Conservation (phyloP, 1,139 yeast genomes). For the Suhomyces guaymorum region DNA sequence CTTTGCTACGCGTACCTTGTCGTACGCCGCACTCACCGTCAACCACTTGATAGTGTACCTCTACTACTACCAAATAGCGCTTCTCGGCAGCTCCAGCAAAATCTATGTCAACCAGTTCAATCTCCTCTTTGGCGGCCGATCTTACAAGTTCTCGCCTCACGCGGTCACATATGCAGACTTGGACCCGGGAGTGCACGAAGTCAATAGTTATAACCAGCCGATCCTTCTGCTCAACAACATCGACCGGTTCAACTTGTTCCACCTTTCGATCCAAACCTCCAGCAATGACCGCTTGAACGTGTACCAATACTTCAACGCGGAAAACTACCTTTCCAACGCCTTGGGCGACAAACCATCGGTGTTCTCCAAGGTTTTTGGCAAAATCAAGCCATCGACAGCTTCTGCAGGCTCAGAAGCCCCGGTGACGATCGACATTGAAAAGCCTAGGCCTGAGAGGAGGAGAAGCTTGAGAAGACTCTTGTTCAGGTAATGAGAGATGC, state of each 20-base stretch:
- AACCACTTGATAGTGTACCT: slow-evolving; percentile 19
- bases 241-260: slow-evolving; percentile 12
- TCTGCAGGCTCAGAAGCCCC: slow-evolving; percentile 6
- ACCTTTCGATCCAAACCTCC: slow-evolving; percentile 9
- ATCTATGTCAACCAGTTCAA: slow-evolving; percentile 17
- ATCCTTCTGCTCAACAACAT: slow-evolving; percentile 12
- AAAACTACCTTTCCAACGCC: slow-evolving; percentile 13
- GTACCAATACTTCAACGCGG: slow-evolving; percentile 19
- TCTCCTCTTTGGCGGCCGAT: slow-evolving; percentile 16
- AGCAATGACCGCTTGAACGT: slow-evolving; percentile 5
- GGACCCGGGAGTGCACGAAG: background rate
- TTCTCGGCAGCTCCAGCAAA: slow-evolving; percentile 8
- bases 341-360: slow-evolving; percentile 7
- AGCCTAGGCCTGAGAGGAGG: slow-evolving; percentile 1
- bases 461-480: slow-evolving; percentile 7
- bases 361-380: slow-evolving; percentile 5
- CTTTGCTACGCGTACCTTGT: slow-evolving; percentile 10
- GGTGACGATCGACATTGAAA: background rate
- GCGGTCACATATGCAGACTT: slow-evolving; percentile 1
- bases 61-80: slow-evolving; percentile 15
- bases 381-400: slow-evolving; percentile 1
- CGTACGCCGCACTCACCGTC: slow-evolving; percentile 12
- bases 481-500: slow-evolving; percentile 1
- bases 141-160: slow-evolving; percentile 11
- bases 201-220: slow-evolving; percentile 5